phyloP scores from a whole-genome alignment of 2,329 filamentous ascomycete genomes.

The Aspergillus jensenii region DNA sequence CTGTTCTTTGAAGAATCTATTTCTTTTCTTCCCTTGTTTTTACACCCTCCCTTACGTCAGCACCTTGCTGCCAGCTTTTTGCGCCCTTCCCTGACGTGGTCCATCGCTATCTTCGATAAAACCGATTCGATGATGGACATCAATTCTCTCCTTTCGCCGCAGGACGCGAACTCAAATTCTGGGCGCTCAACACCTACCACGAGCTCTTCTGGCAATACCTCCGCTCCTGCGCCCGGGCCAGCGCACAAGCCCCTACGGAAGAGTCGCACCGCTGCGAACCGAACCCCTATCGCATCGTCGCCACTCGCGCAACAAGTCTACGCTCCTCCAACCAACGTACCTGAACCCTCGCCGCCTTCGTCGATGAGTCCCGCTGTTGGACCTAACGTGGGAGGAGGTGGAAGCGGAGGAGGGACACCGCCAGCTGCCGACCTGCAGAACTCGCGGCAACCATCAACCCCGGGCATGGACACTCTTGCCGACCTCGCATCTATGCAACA shows the following conservation, averaged over 20 bases:
- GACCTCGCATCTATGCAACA: slow-evolving; percentile 50
- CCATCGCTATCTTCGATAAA: slow-evolving; percentile 6
- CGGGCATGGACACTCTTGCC: slow-evolving; percentile 51
- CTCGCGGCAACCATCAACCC: slow-evolving; percentile 44
- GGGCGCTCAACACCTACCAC: slow-evolving; percentile 33
- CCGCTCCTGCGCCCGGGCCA: slow-evolving; percentile 25
- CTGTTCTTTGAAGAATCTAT: slow-evolving; percentile 25
- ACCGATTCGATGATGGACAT: slow-evolving; percentile 42
- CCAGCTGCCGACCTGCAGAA: slow-evolving; percentile 33
- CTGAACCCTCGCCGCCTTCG: slow-evolving; percentile 39
- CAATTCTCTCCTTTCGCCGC: slow-evolving; percentile 47
- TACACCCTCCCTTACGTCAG: slow-evolving; percentile 11
- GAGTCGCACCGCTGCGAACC: slow-evolving; percentile 32
- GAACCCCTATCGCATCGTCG: slow-evolving; percentile 39
- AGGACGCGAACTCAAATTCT: slow-evolving; percentile 41
- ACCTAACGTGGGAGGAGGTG: slow-evolving; percentile 25
- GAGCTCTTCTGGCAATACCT: slow-evolving; percentile 26
- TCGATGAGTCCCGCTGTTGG: slow-evolving; percentile 32
- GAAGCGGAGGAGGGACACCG: slow-evolving; percentile 38
- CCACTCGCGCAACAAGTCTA: slow-evolving; percentile 45
- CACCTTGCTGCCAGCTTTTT: slow-evolving; percentile 10
- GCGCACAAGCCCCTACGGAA: slow-evolving; percentile 40
- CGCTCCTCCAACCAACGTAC: slow-evolving; percentile 32
- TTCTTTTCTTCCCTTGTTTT: slow-evolving; percentile 8
- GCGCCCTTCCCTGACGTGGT: slow-evolving; percentile 22